Conservation (phyloP, 371 early-diverging fungal genomes). For the Batkoa obscura region DNA sequence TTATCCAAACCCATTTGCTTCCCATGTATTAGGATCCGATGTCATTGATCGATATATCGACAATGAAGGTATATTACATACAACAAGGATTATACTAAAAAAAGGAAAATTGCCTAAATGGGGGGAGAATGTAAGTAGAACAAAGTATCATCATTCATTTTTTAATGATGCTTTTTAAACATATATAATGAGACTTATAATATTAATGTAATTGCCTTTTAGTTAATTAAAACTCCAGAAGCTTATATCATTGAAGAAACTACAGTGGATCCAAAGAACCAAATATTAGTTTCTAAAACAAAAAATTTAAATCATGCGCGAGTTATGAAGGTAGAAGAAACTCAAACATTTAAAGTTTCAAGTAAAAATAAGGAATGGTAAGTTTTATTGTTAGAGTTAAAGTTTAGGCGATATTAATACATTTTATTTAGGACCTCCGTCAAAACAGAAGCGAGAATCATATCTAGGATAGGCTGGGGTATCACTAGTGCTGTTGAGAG, state of each 20-base stretch:
- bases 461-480: slow-evolving; percentile 76
- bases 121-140: slow-evolving; percentile 31
- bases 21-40: slow-evolving; percentile 82
- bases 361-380: slow-evolving; percentile 31
- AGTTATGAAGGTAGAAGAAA: slow-evolving; percentile 81
- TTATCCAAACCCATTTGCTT: slow-evolving; percentile 95
- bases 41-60: slow-evolving; percentile 77
- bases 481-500: slow-evolving; percentile 61
- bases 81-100: slow-evolving; percentile 77
- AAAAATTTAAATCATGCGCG: slow-evolving; percentile 82
- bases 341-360: slow-evolving; percentile 45
- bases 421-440: slow-evolving; percentile 32
- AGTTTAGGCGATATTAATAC: not conserved
- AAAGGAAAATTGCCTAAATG: slow-evolving; percentile 73
- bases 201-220: slow-evolving; percentile 1
- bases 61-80: slow-evolving; percentile 53
- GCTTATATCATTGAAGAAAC: slow-evolving; percentile 75
- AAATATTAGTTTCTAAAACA: slow-evolving; percentile 63
- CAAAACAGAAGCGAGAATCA: slow-evolving; percentile 64
- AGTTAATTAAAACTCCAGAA: slow-evolving; percentile 51
- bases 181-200: no score
- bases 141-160: slow-evolving; percentile 2
- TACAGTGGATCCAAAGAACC: slow-evolving; percentile 50
- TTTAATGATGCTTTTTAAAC: not conserved
- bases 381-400: not conserved